Percentiles rank a stretch among this genome's conserved stretches.
Conservation (phyloP, 2,329 filamentous ascomycete genomes). For the Fusarium goolgardi region DNA sequence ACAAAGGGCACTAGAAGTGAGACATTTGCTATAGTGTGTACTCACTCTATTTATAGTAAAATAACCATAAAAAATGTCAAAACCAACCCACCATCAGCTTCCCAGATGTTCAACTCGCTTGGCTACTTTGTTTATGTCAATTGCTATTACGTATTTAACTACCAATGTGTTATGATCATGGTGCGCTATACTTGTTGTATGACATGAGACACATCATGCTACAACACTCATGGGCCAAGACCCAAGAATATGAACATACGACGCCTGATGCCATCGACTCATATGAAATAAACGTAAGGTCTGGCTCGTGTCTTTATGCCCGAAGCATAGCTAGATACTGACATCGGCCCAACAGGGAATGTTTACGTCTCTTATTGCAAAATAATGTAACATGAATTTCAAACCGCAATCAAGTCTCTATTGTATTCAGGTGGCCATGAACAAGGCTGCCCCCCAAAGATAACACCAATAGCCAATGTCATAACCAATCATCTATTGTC, state of each 20-base stretch:
- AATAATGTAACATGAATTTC: slow-evolving; percentile 18
- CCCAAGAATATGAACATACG: neutral
- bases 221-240: neutral
- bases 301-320: neutral
- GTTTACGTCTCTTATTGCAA: neutral
- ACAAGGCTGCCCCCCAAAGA: neutral
- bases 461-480: slow-evolving; percentile 5
- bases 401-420: slow-evolving; percentile 14
- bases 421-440: slow-evolving; percentile 2
- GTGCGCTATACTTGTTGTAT: neutral
- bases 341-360: neutral
- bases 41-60: slow-evolving; percentile 6
- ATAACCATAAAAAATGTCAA: slow-evolving; percentile 11
- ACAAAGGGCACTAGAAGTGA: slow-evolving; percentile 22
- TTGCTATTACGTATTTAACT: neutral
- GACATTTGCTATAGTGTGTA: slow-evolving; percentile 13
- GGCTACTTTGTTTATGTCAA: neutral
- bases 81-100: neutral
- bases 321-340: neutral
- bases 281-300: neutral
- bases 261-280: neutral
- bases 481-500: slow-evolving; percentile 21
- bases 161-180: neutral
- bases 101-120: neutral
- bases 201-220: neutral